These are phyloP conservation scores for Syncephalastrum monosporum DNA, from an alignment of 371 early-diverging fungal species.

Conservation along the genomic window DNA sequence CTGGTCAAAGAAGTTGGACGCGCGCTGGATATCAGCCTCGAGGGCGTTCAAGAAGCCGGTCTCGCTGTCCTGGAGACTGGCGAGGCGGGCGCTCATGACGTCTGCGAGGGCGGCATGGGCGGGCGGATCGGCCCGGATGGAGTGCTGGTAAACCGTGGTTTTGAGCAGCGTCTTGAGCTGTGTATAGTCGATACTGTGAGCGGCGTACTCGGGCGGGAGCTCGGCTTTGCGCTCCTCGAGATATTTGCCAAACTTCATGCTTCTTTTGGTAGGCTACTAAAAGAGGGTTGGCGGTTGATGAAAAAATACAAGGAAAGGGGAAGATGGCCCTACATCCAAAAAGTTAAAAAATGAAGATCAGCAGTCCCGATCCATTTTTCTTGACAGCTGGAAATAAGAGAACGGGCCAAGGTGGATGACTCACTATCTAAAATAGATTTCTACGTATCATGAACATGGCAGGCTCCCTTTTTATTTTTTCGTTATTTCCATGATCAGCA, in stretches of 20 bases:
- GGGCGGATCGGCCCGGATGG: conserved; percentile 29
- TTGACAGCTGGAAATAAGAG: too few relatives aligned
- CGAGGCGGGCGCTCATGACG: conserved; percentile 44
- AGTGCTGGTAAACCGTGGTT: conserved; percentile 31
- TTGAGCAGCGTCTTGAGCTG: conserved; percentile 66
- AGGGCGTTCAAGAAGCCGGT: conserved; percentile 62
- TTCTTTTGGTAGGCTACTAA: not conserved
- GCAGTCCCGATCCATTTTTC: not conserved
- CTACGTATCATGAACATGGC: too few relatives aligned
- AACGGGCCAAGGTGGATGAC: too few relatives aligned
- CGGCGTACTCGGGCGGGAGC: conserved; percentile 60
- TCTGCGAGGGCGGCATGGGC: conserved; percentile 34
- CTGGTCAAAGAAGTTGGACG: conserved; percentile 43
- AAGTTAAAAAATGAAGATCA: conserved; percentile 7
- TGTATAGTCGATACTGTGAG: conserved; percentile 63
- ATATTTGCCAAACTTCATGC: conserved; percentile 79
- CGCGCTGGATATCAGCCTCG: conserved; percentile 59
- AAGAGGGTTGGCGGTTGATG: too few relatives aligned
- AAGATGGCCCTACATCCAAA: conserved; percentile 1
- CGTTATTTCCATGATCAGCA: too few relatives aligned
- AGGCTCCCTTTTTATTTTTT: too few relatives aligned
- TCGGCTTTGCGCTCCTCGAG: conserved; percentile 60
- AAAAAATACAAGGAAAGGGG: conserved; percentile 1
- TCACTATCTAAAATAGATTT: too few relatives aligned
- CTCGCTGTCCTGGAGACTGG: conserved; percentile 40